These are phyloP conservation scores for Penicillium parvum DNA, from an alignment of 495 filamentous ascomycete species.

Conservation along the genomic window DNA sequence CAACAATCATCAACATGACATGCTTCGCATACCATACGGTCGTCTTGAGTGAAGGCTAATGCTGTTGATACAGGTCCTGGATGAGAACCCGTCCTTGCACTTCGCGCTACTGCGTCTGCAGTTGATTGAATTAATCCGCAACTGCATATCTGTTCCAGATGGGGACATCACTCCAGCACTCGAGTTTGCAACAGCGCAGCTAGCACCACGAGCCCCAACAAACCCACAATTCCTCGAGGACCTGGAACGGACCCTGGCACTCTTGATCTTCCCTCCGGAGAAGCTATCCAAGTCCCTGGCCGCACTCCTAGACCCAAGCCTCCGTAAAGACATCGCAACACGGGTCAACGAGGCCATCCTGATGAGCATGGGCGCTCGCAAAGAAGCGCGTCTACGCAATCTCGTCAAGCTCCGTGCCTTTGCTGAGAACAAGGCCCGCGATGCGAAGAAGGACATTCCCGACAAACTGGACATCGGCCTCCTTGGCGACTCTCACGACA, in stretches of 20 bases:
- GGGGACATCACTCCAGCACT: constrained; percentile 78
- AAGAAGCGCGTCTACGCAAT: constrained; percentile 74
- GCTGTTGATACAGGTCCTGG: constrained; percentile 68
- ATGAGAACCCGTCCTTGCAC: constrained; percentile 77
- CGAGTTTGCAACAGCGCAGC: constrained; percentile 78
- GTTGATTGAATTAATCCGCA: constrained; percentile 86
- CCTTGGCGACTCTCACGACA: constrained; percentile 35
- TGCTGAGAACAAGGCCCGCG: constrained; percentile 73
- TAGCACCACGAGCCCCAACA: constrained; percentile 81
- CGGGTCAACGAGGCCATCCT: constrained; percentile 86
- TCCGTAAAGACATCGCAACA: constrained; percentile 77
- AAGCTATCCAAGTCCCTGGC: constrained; percentile 71
- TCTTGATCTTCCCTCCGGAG: constrained; percentile 79
- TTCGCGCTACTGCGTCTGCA: constrained; percentile 89
- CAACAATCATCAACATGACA: constrained; percentile 33
- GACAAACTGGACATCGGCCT: constrained; percentile 69
- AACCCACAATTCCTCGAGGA: constrained; percentile 80
- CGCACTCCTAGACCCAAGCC: constrained; percentile 68
- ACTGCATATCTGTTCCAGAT: constrained; percentile 56
- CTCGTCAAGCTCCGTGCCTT: constrained; percentile 79
- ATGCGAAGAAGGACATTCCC: constrained; percentile 71
- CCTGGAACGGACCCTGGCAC: constrained; percentile 86
- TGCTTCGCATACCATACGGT: constrained; percentile 7
- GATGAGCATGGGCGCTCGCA: constrained; percentile 59
- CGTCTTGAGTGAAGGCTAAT: constrained; percentile 24